Evolutionary conservation across 2,329 filamentous ascomycete genomes (phyloP), one percentile per base, ranked within the genome.

Genomic region (Colletotrichum eremochloae): DNA sequence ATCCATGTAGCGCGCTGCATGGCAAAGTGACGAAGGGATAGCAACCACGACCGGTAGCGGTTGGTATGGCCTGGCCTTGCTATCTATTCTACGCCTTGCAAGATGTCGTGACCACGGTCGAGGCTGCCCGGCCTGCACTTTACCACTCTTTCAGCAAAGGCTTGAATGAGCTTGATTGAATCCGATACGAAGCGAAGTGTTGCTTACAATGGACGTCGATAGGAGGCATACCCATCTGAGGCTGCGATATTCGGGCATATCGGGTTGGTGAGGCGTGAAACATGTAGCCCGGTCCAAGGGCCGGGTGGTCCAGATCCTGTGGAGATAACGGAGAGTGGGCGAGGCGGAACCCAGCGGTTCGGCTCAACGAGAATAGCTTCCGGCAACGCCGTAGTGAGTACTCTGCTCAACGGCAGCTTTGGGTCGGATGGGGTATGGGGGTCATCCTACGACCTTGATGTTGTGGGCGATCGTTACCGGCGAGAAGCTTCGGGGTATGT

Each of bases 381-480:
- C 36, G 57, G 50, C 36, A 52, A 63, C 36, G 38, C 63, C 55
- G 24, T 36, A 33, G 31, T 55, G 42, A 38, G 29, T n/a, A 0
- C 31, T 24, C 20, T 46, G 36, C 31, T 40, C 33, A 71, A 63
- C 64, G 36, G 64, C 24, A 24, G 8, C 29, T 18, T 44, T 24
- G 8, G 20, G 36, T 58, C 42, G 57, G 64, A 68, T 57, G 29
- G 36, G 61, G 48, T n/a, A 33, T 61, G 56, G 63, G 31, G 48
- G n/a, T 20, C 38, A 9, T 31, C 9, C 11, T 40, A 33, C 18
- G 40, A 40, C 11, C 33, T 38, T 38, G n/a, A 36, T 56, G 38
- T 48, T 48, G 48, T 38, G 55, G 63, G 48, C 24, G 46, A 48
- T 24, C 40, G 40, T 12, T 44, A 2, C n/a, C 24, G 36, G 40